Percentiles rank a stretch among this genome's conserved stretches.
These are phyloP conservation scores for Allium fistulosum DNA, from an alignment of 106 monocot genomes.

Conservation along the genomic window DNA sequence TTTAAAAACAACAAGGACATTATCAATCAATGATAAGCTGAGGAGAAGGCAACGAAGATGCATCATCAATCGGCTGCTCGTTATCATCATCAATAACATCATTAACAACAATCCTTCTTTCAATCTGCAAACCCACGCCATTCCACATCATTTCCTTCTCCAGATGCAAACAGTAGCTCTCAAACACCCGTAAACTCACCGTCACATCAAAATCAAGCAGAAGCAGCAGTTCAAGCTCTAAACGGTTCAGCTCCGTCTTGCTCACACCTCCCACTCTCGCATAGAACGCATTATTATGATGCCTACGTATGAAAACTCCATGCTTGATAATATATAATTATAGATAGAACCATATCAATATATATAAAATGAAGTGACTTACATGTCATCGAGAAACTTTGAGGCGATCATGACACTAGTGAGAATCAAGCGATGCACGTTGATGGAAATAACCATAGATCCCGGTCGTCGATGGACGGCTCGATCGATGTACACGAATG, in stretches of 20 bases:
- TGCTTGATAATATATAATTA: neutral
- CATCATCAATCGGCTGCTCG: no score
- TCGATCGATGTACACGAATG: conserved; percentile 69
- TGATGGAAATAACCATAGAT: conserved; percentile 33
- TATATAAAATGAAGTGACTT: conserved; percentile 6
- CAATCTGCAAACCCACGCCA: conserved; percentile 6
- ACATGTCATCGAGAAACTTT: conserved; percentile 90
- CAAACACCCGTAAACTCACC: conserved; percentile 48
- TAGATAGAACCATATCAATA: neutral
- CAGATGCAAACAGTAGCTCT: conserved; percentile 54
- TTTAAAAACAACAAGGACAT: no score
- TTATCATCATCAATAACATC: no score
- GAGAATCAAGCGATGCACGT: conserved; percentile 74
- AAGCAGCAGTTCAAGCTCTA: conserved; percentile 82
- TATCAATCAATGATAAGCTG: no score
- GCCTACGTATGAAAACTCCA: conserved; percentile 28
- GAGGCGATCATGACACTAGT: conserved; percentile 71
- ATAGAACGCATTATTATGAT: conserved; percentile 81
- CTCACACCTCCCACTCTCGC: conserved; percentile 85
- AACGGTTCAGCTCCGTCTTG: conserved; percentile 67
- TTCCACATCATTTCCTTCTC: conserved; percentile 53
- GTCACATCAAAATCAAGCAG: conserved; percentile 60
- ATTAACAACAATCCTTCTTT: neutral
- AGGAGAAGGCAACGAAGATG: no score
- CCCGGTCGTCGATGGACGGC: conserved; percentile 54